Base-by-base conservation (phyloP, 768 basidiomycete genomes). In the Podaxis sp. region DNA sequence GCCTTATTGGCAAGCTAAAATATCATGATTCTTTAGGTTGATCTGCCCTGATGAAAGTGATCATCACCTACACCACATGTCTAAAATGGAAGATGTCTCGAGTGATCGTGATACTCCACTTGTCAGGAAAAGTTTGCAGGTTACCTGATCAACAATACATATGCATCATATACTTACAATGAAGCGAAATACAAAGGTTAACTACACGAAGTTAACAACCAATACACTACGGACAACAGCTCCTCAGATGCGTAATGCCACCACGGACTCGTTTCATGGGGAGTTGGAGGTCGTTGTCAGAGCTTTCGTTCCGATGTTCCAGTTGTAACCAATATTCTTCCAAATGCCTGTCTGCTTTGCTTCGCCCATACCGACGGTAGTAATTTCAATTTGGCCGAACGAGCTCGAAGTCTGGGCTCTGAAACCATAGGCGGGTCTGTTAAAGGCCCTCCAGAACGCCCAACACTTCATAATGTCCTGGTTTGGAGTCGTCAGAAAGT, bases 381-480 rank as follows among this genome's bases (percentile, higher is more conserved):
- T 6, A 17, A 2, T 15, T 40, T 38, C 36, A 37, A 41, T 13
- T 15, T 51, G 47, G 46, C 19, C 27, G 37, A 15, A 43, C 13
- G 47, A 38, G 12, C 29, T 19, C 36, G 47, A 33, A 37, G 47
- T 47, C 8, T 22, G 19, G 33, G 24, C 17, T 24, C 15, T n/a
- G 24, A n/a, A 15, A 33, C 19, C 46, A 15, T 61, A 1, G 7
- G 13, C 13, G 5, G 53, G 27, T 36, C 15, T 9, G 8, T 17
- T 33, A 33, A 33, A 33, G 33, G 33, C 29, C 8, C 54, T 29
- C 61, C 61, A 61, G 36, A 49, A 61, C 17, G 53, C 53, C 61
- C 61, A 61, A 11, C 33, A 17, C 40, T 55, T 19, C 4, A 55
- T 36, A 43, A 61, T 61, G 51, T 61, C 61, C 61, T 61, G n/a